These are phyloP conservation scores for Fusarium sp. DNA, from an alignment of 2,329 filamentous ascomycete species.

Conservation along the genomic window DNA sequence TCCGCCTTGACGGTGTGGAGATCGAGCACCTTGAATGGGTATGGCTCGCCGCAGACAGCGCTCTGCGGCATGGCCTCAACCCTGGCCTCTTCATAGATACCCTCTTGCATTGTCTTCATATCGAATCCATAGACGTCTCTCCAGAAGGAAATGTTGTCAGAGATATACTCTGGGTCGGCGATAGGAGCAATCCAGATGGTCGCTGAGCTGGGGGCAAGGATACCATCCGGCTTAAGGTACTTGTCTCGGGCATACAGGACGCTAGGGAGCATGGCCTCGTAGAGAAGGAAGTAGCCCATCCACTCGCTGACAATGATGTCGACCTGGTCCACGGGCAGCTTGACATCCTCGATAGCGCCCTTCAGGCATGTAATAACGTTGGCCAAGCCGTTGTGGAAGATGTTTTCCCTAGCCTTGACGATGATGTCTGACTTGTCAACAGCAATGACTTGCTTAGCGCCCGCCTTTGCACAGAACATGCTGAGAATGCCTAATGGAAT, in stretches of 20 bases:
- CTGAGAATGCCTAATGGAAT: slow-evolving; percentile 77
- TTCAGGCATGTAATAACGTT: slow-evolving; percentile 82
- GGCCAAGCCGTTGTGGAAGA: slow-evolving; percentile 82
- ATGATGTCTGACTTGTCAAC: slow-evolving; percentile 95
- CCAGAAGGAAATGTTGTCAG: slow-evolving; percentile 87
- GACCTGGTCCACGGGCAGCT: slow-evolving; percentile 80
- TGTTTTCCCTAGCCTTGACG: slow-evolving; percentile 84
- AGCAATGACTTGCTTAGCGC: slow-evolving; percentile 86
- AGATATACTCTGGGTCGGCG: slow-evolving; percentile 80
- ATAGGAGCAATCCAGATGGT: slow-evolving; percentile 86
- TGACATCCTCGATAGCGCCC: slow-evolving; percentile 90
- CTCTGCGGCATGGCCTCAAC: slow-evolving; percentile 76
- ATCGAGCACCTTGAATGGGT: slow-evolving; percentile 79
- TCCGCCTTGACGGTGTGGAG: slow-evolving; percentile 77
- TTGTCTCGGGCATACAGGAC: slow-evolving; percentile 89
- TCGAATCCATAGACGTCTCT: slow-evolving; percentile 93
- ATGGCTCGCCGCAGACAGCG: slow-evolving; percentile 69
- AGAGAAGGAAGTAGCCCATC: slow-evolving; percentile 96
- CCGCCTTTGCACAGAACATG: slow-evolving; percentile 94
- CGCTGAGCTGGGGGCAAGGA: slow-evolving; percentile 88
- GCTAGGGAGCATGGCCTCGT: slow-evolving; percentile 95
- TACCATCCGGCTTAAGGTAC: slow-evolving; percentile 82
- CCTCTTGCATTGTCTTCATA: slow-evolving; percentile 89
- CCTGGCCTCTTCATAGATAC: slow-evolving; percentile 84
- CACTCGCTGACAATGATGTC: slow-evolving; percentile 97